Evolutionary conservation across 331 rosid species (phyloP), one percentile per base, ranked within the genome.

Genomic region (Quercus lobata): DNA sequence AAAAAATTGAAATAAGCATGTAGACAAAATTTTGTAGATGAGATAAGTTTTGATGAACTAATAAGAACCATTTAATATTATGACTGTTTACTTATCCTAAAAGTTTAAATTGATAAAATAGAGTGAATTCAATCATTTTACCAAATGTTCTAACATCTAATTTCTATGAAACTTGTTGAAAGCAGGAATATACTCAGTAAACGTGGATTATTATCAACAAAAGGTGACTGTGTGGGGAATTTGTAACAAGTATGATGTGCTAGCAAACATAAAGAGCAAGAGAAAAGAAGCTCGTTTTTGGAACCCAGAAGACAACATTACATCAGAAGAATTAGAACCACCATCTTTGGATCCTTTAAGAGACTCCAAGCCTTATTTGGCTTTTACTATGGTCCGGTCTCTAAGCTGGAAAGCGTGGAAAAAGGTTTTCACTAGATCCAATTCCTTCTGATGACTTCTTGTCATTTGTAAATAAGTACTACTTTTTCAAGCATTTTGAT

Each of bases 161-260:
- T 41, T 41, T 41, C 46, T 41, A 41, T 46, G 19, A 54, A 0
- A 54, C 18, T 46, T 24, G 7, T 71, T 60, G 7, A 60, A 62
- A 29, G 56, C 88, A 92, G 98, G 98, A 35, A 91, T 94, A 87
- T 92, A 94, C 86, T 94, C 98, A 0, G 85, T 94, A 21, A 92
- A 84, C 14, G 92, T 94, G 82, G 97, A 94, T 72, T 84, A 83
- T 54, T 79, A 73, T 74, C 81, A 92, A 81, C 97, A 94, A 77
- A 94, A 94, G 83, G 97, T 88, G 80, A 94, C 89, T 0, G 95
- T 94, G 3, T 94, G 98, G 98, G 98, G 98, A 82, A 94, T 94
- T 82, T 94, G 98, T 86, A 94, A 94, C 89, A 94, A 94, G 75
- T 79, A 84, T 76, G 91, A 91, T 61, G 93, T 94, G 46, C 80